Conservation (phyloP, 2,329 filamentous ascomycete genomes). For the Neocucurbitaria cava region DNA sequence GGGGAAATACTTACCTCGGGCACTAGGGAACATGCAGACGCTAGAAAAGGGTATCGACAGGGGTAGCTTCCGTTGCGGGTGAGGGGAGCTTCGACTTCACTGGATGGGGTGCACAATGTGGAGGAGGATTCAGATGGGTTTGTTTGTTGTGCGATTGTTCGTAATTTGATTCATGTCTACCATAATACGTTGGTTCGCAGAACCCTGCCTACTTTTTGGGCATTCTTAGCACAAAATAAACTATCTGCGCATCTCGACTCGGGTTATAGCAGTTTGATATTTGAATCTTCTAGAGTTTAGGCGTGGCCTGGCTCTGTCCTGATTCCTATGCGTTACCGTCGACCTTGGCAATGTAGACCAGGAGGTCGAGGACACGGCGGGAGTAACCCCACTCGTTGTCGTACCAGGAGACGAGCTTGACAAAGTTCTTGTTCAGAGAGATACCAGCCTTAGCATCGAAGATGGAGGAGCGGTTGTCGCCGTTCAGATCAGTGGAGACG, state of each 20-base stretch:
- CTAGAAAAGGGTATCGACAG: slow-evolving; percentile 29
- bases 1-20: slow-evolving; percentile 21
- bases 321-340: slow-evolving; percentile 53
- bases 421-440: slow-evolving; percentile 96
- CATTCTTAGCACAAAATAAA: slow-evolving; percentile 12
- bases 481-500: slow-evolving; percentile 92
- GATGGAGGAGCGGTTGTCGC: slow-evolving; percentile 93
- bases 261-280: slow-evolving; percentile 8
- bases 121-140: not conserved
- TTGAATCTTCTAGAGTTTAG: slow-evolving; percentile 39
- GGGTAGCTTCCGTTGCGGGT: slow-evolving; percentile 24
- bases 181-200: slow-evolving; percentile 26
- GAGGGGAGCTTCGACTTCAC: slow-evolving; percentile 18
- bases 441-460: slow-evolving; percentile 99
- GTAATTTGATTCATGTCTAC: slow-evolving; percentile 40
- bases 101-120: not conserved
- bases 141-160: slow-evolving; percentile 28
- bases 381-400: slow-evolving; percentile 99
- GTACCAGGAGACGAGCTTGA: slow-evolving; percentile 98
- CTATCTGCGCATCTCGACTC: slow-evolving; percentile 2
- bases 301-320: slow-evolving; percentile 45
- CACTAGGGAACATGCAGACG: slow-evolving; percentile 20
- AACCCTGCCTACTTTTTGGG: slow-evolving; percentile 23
- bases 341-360: slow-evolving; percentile 55
- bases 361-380: slow-evolving; percentile 69